phyloP scores from a whole-genome alignment of 306 rosid genomes.

The Oxytropis ochrocephala region DNA sequence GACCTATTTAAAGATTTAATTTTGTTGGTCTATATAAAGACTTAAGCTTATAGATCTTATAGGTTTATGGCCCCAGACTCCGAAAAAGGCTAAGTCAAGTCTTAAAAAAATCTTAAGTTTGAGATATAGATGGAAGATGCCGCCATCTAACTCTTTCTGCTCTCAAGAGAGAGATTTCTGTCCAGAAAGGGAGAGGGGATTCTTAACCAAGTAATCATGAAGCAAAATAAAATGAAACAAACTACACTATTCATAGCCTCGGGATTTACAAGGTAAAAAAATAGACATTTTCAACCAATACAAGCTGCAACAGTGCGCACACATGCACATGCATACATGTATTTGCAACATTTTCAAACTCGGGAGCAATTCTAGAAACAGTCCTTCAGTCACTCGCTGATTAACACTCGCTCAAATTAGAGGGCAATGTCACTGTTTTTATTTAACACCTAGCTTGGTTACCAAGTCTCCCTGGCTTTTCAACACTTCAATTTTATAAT shows the following conservation, averaged over 20 bases:
- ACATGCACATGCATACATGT: background rate
- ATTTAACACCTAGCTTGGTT: no score
- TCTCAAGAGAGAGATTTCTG: background rate
- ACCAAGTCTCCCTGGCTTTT: no score
- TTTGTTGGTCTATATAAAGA: background rate
- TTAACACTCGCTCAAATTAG: no score
- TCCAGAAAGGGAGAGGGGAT: background rate
- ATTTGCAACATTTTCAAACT: conserved; percentile 8
- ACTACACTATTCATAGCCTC: background rate
- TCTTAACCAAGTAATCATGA: background rate
- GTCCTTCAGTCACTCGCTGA: no score
- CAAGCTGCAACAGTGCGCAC: background rate
- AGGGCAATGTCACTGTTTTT: no score
- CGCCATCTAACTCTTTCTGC: background rate
- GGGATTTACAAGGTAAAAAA: background rate
- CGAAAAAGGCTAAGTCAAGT: background rate
- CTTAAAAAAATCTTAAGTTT: background rate
- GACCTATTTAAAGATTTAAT: background rate
- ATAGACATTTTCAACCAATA: background rate
- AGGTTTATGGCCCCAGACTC: background rate
- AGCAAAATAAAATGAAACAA: background rate
- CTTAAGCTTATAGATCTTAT: background rate
- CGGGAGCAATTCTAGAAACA: no score
- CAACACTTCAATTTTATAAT: no score
- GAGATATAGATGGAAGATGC: background rate